Conservation (phyloP, 306 rosid species). For the Dryas drummondii region DNA sequence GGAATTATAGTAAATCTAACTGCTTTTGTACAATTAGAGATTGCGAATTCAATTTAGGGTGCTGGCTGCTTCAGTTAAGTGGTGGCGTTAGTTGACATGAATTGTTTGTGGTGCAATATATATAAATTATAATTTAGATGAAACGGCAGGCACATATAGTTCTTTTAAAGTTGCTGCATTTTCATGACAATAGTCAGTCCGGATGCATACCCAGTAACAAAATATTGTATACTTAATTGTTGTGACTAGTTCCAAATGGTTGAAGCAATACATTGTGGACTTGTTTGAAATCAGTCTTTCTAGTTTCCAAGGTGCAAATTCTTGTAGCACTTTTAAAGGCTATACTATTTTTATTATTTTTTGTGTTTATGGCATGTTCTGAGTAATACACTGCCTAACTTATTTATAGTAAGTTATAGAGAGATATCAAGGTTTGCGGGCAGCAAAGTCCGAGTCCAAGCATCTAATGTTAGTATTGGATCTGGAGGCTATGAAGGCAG, state of each 20-base stretch:
- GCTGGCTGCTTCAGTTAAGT: conserved; percentile 10
- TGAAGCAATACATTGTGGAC: conserved; percentile 4
- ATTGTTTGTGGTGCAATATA: background rate
- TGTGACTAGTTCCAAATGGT: background rate
- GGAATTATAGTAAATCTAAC: background rate
- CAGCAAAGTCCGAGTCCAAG: conserved; percentile 53
- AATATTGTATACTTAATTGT: background rate
- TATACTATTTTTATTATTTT: background rate
- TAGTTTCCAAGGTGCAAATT: background rate
- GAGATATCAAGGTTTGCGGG: conserved; percentile 35
- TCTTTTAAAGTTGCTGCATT: background rate
- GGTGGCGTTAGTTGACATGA: conserved; percentile 3
- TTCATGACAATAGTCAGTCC: background rate
- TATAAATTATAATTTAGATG: background rate
- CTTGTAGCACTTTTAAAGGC: background rate
- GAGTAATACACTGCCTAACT: conserved; percentile 37
- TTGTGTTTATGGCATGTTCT: conserved; percentile 13
- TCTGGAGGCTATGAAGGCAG: conserved; percentile 63
- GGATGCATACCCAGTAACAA: background rate
- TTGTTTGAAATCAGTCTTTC: background rate
- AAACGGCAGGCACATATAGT: background rate
- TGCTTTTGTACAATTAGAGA: background rate
- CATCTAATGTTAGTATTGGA: conserved; percentile 71
- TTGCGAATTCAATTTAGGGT: background rate
- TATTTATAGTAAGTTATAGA: conserved; percentile 60